Percentiles rank a stretch among this genome's conserved stretches.
Evolutionary conservation across 805 yeast species (phyloP).

Genomic region (Hanseniaspora mollemarum): DNA sequence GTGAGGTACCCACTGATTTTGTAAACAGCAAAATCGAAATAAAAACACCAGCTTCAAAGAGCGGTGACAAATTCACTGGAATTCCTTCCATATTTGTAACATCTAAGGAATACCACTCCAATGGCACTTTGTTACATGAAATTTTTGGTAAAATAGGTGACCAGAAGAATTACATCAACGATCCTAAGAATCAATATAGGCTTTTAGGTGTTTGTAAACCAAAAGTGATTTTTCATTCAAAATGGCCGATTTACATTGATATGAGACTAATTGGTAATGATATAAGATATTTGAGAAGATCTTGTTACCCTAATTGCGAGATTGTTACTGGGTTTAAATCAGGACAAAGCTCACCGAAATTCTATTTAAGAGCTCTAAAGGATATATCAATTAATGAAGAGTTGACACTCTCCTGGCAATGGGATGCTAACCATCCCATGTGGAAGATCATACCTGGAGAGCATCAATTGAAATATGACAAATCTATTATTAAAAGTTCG

Average conservation of each 20-base stretch:
- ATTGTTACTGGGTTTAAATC: slow-evolving; percentile 37
- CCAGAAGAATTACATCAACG: slow-evolving; percentile 49
- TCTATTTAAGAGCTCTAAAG: slow-evolving; percentile 45
- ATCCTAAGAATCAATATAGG: slow-evolving; percentile 65
- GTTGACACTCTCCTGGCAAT: slow-evolving; percentile 72
- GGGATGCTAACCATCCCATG: slow-evolving; percentile 76
- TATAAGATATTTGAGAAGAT: slow-evolving; percentile 60
- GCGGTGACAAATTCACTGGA: slow-evolving; percentile 46
- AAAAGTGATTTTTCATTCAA: slow-evolving; percentile 44
- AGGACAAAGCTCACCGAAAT: slow-evolving; percentile 34
- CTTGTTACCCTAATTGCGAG: slow-evolving; percentile 68
- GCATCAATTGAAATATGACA: slow-evolving; percentile 22
- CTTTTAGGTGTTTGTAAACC: slow-evolving; percentile 60
- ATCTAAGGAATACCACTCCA: slow-evolving; percentile 30
- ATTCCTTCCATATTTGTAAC: slow-evolving; percentile 58
- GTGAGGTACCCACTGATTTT: slow-evolving; percentile 20
- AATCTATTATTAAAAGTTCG: slow-evolving; percentile 12
- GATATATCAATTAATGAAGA: slow-evolving; percentile 58
- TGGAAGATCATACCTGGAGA: slow-evolving; percentile 38
- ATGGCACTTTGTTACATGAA: slow-evolving; percentile 46
- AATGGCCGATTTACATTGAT: slow-evolving; percentile 60
- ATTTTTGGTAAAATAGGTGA: slow-evolving; percentile 62
- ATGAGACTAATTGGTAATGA: slow-evolving; percentile 69
- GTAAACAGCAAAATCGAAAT: slow-evolving; percentile 32
- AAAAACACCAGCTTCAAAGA: slow-evolving; percentile 40